Evolutionary conservation across 2,329 filamentous ascomycete species (phyloP).

Genomic region (Hypoxylon sp.): DNA sequence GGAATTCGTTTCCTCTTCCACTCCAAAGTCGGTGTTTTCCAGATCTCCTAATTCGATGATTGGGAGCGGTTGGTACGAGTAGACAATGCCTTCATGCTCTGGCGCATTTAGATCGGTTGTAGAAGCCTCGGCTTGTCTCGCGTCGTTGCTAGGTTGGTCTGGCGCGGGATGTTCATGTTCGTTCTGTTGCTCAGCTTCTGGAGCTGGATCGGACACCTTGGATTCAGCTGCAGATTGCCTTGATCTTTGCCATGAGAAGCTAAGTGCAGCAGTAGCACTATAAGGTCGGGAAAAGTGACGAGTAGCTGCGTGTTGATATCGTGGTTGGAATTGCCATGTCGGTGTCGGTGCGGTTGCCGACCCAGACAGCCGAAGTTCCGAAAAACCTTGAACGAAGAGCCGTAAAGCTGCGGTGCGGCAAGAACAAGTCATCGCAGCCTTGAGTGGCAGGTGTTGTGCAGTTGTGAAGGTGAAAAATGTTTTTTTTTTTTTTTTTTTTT

Average conservation of each 20-base stretch:
- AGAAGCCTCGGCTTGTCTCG: conserved; percentile 19
- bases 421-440: conserved; percentile 54
- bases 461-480: no score
- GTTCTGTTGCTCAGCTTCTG: conserved; percentile 3
- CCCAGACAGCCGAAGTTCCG: conserved; percentile 39
- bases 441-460: not conserved
- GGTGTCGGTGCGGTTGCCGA: conserved; percentile 22
- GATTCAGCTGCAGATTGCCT: not conserved
- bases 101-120: conserved; percentile 32
- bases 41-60: not conserved
- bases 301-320: conserved; percentile 17
- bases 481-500: no score
- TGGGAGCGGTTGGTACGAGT: conserved; percentile 27
- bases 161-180: conserved; percentile 5
- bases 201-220: not conserved
- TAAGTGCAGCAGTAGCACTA: conserved; percentile 32
- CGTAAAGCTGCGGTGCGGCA: conserved; percentile 56
- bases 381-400: conserved; percentile 58
- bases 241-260: conserved; percentile 23
- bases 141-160: not conserved
- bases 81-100: conserved; percentile 39
- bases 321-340: conserved; percentile 20
- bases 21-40: not conserved
- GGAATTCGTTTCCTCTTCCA: not conserved
- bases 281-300: conserved; percentile 32